Evolutionary conservation across 768 basidiomycete species (phyloP).

Genomic region (Thelephora aurantiotincta): DNA sequence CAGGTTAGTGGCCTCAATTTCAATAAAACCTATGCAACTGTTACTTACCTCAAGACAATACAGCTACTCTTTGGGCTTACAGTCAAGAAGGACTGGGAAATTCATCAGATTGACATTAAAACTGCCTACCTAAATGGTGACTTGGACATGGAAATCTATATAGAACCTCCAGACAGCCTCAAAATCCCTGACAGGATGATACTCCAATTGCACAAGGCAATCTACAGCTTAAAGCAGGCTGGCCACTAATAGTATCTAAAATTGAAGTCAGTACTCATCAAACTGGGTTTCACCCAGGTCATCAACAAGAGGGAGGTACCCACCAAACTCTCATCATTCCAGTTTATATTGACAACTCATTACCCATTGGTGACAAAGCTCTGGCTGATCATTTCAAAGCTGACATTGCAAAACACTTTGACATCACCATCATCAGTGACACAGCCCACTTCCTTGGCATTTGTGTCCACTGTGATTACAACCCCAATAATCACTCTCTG

Average conservation of each 20-base stretch:
- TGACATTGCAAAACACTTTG: too few relatives aligned
- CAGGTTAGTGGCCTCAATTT: constrained; percentile 26
- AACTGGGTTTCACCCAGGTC: too few relatives aligned
- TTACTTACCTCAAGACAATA: constrained; percentile 24
- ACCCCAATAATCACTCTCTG: constrained; percentile 3
- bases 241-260: constrained; percentile 21
- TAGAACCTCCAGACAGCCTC: constrained; percentile 21
- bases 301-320: too few relatives aligned
- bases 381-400: too few relatives aligned
- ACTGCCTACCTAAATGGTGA: constrained; percentile 24
- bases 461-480: too few relatives aligned
- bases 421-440: too few relatives aligned
- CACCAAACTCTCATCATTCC: too few relatives aligned
- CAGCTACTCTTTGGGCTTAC: constrained; percentile 22
- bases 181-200: neutral
- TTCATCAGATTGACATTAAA: constrained; percentile 26
- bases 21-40: constrained; percentile 25
- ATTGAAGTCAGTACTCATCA: too few relatives aligned
- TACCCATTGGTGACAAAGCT: too few relatives aligned
- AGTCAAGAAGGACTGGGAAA: constrained; percentile 19
- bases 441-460: too few relatives aligned
- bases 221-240: constrained; percentile 26
- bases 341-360: too few relatives aligned
- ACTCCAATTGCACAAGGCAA: constrained; percentile 7
- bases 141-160: constrained; percentile 18